Evolutionary conservation across 2,329 filamentous ascomycete genomes (phyloP).

Genomic region (Fusarium annulatum): DNA sequence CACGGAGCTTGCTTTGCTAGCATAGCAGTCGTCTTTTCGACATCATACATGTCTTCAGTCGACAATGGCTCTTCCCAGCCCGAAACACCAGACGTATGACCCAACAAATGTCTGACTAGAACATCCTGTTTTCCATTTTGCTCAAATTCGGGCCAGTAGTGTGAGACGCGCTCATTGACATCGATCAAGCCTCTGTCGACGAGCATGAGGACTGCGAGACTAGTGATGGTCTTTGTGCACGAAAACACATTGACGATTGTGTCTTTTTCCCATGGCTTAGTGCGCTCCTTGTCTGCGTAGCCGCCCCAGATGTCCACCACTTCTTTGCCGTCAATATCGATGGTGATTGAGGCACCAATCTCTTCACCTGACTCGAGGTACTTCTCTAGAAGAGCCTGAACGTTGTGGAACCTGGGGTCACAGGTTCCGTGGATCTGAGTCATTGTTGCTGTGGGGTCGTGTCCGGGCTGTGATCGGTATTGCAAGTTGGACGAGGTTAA

Average conservation of each 20-base stretch:
- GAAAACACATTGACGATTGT: constrained; percentile 26
- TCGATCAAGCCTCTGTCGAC: constrained; percentile 11
- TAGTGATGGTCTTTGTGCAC: constrained; percentile 25
- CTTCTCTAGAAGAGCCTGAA: not conserved
- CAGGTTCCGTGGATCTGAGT: not conserved
- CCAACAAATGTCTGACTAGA: constrained; percentile 3
- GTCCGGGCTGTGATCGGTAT: fast-evolving
- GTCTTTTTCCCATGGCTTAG: not conserved
- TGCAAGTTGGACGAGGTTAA: too few relatives aligned
- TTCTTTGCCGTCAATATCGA: not conserved
- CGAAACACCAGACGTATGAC: constrained; percentile 18
- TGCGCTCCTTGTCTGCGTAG: not conserved
- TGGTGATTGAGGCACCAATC: not conserved
- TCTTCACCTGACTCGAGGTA: not conserved
- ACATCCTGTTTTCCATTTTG: constrained; percentile 18
- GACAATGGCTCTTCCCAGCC: not conserved
- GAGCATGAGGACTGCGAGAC: constrained; percentile 21
- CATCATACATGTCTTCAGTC: not conserved
- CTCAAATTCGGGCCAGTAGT: constrained; percentile 33
- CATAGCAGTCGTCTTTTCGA: not conserved
- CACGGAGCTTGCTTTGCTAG: not conserved
- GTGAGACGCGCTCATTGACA: not conserved
- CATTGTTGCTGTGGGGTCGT: not conserved
- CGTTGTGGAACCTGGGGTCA: not conserved
- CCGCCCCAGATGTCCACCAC: constrained; percentile 5